Conservation (phyloP, 148 eudicot genomes). For the Mesembryanthemum crystallinum region DNA sequence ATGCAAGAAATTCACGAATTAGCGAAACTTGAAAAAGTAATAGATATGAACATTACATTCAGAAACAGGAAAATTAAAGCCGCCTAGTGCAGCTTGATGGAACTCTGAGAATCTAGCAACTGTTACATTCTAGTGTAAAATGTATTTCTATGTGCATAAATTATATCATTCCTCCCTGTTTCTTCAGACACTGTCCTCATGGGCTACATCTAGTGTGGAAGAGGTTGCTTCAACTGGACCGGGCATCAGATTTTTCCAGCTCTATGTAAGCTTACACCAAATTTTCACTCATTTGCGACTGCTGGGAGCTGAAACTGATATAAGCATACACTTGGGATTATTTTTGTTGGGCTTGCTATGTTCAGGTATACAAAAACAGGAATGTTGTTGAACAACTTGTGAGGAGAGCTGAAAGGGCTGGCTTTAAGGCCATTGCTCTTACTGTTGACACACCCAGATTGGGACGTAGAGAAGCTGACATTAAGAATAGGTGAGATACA, state of each 20-base stretch:
- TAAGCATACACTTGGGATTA: background rate
- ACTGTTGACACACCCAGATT: slow-evolving; percentile 96
- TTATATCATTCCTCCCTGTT: background rate
- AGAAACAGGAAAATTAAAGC: too few species aligned
- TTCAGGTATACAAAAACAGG: slow-evolving; percentile 93
- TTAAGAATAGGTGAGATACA: slow-evolving; percentile 70
- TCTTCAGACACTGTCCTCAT: slow-evolving; percentile 83
- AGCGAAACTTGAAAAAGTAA: too few species aligned
- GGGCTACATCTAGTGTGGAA: slow-evolving; percentile 98
- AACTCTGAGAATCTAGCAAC: too few species aligned
- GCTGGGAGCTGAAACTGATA: background rate
- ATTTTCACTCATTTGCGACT: background rate
- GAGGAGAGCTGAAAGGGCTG: slow-evolving; percentile 95
- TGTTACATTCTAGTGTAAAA: background rate
- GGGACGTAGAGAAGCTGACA: slow-evolving; percentile 96
- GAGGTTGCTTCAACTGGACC: slow-evolving; percentile 99
- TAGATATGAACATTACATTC: too few species aligned
- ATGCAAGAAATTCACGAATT: too few species aligned
- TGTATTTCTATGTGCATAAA: background rate
- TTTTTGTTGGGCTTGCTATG: background rate
- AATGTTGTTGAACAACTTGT: slow-evolving; percentile 97
- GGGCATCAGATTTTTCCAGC: slow-evolving; percentile 98
- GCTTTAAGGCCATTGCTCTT: slow-evolving; percentile 96
- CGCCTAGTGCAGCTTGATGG: too few species aligned
- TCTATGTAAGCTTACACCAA: slow-evolving; percentile 59